Conservation (phyloP, 495 filamentous ascomycete genomes). For the Hypoxylon lienhwacheense region DNA sequence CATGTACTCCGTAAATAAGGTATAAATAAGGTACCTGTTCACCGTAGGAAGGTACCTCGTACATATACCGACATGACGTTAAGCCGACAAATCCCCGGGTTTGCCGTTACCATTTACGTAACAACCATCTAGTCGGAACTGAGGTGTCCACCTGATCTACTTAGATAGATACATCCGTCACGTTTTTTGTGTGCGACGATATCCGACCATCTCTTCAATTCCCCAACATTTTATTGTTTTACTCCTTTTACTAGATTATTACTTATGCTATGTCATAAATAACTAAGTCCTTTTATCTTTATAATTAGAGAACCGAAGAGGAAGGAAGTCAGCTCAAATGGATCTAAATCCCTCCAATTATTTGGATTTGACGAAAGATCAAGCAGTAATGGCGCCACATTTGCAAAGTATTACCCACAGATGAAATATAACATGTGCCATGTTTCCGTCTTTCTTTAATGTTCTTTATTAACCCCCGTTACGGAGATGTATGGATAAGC, state of each 20-base stretch:
- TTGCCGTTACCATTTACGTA: slow-evolving; percentile 15
- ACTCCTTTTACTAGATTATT: not conserved
- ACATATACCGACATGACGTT: not conserved
- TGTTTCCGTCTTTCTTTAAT: not conserved
- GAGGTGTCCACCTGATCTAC: not conserved
- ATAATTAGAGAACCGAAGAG: too few relatives aligned
- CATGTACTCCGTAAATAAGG: not conserved
- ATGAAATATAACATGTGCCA: slow-evolving; percentile 16
- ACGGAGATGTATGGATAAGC: not conserved
- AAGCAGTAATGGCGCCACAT: slow-evolving; percentile 25
- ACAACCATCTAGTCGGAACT: not conserved
- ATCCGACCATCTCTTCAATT: too few relatives aligned
- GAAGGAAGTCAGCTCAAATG: not conserved
- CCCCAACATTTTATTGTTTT: too few relatives aligned
- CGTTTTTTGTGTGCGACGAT: too few relatives aligned
- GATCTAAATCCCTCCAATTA: slow-evolving; percentile 24
- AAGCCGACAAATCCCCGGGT: slow-evolving; percentile 17
- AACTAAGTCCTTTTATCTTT: too few relatives aligned
- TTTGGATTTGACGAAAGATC: slow-evolving; percentile 7
- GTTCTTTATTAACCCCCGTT: slow-evolving; percentile 2
- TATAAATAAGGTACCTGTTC: too few relatives aligned
- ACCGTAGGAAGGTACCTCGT: not conserved
- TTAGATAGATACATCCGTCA: too few relatives aligned
- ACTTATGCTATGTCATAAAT: not conserved
- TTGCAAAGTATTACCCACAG: not conserved